Conservation (phyloP, 108 stramenopile genomes). For the Skeletonema costatum region DNA sequence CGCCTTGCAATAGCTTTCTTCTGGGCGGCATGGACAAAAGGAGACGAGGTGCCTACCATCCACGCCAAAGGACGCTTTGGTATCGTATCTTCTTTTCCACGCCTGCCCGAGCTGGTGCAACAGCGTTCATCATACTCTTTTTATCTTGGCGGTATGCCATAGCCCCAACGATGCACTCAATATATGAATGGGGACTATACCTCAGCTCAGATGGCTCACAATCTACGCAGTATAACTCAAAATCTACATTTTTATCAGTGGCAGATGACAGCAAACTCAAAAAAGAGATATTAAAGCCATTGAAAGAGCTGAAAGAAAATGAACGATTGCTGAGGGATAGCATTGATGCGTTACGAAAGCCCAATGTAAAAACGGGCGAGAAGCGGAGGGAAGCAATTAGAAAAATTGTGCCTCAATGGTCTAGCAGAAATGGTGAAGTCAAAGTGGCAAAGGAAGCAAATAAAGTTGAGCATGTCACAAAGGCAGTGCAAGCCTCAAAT, state of each 20-base stretch:
- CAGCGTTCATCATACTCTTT: conserved; percentile 18
- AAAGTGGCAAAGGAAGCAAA: neutral
- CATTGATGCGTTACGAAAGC: conserved; percentile 25
- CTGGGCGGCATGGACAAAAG: conserved; percentile 72
- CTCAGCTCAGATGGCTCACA: conserved; percentile 11
- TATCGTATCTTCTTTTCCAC: conserved; percentile 66
- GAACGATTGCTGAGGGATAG: conserved; percentile 30
- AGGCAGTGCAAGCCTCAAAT: neutral
- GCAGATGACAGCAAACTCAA: conserved; percentile 27
- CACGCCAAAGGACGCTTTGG: conserved; percentile 57
- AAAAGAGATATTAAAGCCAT: conserved; percentile 23
- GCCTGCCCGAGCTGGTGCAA: conserved; percentile 27
- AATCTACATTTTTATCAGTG: conserved; percentile 8
- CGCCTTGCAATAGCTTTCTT: conserved; percentile 60
- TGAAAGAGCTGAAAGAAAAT: conserved; percentile 39
- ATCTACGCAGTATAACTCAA: neutral
- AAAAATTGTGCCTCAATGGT: conserved; percentile 45
- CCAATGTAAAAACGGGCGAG: conserved; percentile 1
- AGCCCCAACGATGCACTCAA: conserved; percentile 6
- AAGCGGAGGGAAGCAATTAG: conserved; percentile 30
- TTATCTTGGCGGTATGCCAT: conserved; percentile 35
- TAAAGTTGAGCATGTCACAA: neutral
- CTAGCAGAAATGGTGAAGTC: conserved; percentile 17
- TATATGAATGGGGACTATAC: conserved; percentile 19
- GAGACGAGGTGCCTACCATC: conserved; percentile 26